Base-by-base conservation (phyloP, 192 early-diverging fungal genomes). In the Rhizophagus sp. region DNA sequence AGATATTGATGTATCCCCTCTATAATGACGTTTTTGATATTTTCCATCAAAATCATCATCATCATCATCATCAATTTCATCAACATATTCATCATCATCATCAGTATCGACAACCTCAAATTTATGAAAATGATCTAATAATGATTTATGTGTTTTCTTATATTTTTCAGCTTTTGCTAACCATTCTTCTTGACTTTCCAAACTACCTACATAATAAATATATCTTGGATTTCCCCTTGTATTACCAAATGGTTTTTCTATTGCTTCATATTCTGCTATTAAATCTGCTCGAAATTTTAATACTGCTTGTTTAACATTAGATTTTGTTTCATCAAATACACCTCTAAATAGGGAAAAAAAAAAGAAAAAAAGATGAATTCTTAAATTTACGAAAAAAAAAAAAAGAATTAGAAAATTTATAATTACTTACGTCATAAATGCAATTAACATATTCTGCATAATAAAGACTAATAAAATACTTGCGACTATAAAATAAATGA, bases 371-470 rank as follows among this genome's bases (percentile, higher is more conserved):
- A 2, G 2, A 36, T 41, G 39, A 41, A 7, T 41, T 41, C 39
- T 0, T 41, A 41, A 41, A 41, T 41, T 41, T 41, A 41, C 5
- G 0, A 41, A 41, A 41, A 41, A 8, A 41, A 0, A 8, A 8
- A 41, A 41, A 41, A 8, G 5, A 8, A 6, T 36, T 36, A 36
- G 34, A 41, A 41, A 41, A 41, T 6, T 41, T 41, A 41, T 41
- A 8, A 41, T 8, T 7, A 41, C 39, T 41, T 41, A 41, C 39
- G 44, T 30, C 72, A 73, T 73, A 24, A 73, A 73, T 50, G 44
- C 49, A 52, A 57, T 73, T 4, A 73, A 57, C 47, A 73, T 22
- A 73, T 73, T 73, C 24, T 73, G 72, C 72, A 73, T 73, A 7
- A 72, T 12, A 44, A 36, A 44, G 1, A 47, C 70, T 19, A 72